Conservation (phyloP, 2,329 filamentous ascomycete genomes). For the Ceratocystis cubensis region DNA sequence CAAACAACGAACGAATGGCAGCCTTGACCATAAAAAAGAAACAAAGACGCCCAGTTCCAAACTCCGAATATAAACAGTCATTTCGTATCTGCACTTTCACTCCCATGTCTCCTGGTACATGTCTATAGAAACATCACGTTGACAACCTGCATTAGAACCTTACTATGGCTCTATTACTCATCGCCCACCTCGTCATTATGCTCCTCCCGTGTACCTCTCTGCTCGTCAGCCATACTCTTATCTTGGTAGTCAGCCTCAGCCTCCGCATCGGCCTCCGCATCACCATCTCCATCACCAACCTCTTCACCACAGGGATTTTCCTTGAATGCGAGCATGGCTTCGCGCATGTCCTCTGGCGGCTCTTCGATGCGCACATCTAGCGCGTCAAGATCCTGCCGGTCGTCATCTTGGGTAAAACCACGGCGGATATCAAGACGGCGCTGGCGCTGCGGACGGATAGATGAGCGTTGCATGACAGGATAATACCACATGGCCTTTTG, state of each 20-base stretch:
- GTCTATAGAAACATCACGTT: background rate
- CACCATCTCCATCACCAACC: constrained; percentile 24
- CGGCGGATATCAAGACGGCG: constrained; percentile 48
- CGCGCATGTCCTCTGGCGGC: constrained; percentile 40
- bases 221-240: constrained; percentile 27
- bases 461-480: constrained; percentile 51
- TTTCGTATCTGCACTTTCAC: background rate
- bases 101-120: background rate
- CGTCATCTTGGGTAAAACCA: constrained; percentile 35
- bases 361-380: constrained; percentile 44
- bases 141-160: background rate
- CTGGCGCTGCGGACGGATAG: constrained; percentile 49
- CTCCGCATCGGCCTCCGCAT: constrained; percentile 22
- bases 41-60: constrained; percentile 7
- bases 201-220: constrained; percentile 21
- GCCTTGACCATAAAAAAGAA: constrained; percentile 1
- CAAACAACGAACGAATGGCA: background rate
- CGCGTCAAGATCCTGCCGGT: constrained; percentile 40
- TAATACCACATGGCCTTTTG: constrained; percentile 52
- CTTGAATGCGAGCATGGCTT: constrained; percentile 41
- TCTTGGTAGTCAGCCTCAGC: constrained; percentile 23
- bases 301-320: constrained; percentile 38
- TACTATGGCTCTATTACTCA: background rate
- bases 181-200: constrained; percentile 6
- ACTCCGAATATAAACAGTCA: constrained; percentile 14